Conservation (phyloP, 768 basidiomycete genomes). For the Kwoniella shandongensis region DNA sequence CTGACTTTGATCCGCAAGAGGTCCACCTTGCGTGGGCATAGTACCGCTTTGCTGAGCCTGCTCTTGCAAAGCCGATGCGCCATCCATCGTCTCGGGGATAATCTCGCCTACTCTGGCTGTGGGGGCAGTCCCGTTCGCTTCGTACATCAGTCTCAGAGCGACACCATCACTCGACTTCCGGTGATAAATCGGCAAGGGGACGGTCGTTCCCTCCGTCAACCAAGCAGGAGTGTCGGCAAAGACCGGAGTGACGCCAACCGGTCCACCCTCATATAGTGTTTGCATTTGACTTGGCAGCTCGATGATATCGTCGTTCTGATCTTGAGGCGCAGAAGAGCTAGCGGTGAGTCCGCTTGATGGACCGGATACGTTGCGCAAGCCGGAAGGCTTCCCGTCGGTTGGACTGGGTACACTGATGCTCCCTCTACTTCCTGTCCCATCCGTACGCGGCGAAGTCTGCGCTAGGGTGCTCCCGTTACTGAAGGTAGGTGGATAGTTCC, state of each 20-base stretch:
- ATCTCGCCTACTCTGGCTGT: constrained; percentile 15
- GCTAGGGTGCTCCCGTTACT: constrained; percentile 6
- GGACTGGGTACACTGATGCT: constrained; percentile 14
- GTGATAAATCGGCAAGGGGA: constrained; percentile 36
- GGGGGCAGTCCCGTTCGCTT: constrained; percentile 20
- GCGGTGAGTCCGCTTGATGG: background rate
- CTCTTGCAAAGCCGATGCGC: too few species aligned
- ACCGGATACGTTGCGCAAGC: background rate
- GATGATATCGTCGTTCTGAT: constrained; percentile 20
- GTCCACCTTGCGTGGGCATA: too few species aligned
- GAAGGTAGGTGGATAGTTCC: constrained; percentile 1
- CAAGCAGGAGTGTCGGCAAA: constrained; percentile 40
- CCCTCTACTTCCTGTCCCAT: constrained; percentile 18
- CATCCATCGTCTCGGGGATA: too few species aligned
- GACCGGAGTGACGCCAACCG: constrained; percentile 25
- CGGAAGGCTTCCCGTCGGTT: background rate
- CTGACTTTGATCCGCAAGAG: too few species aligned
- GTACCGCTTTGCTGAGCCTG: too few species aligned
- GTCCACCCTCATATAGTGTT: constrained; percentile 33
- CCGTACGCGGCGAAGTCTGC: constrained; percentile 27
- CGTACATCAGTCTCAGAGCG: constrained; percentile 39
- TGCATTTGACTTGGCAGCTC: constrained; percentile 20
- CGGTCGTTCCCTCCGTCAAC: constrained; percentile 34
- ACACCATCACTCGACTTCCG: constrained; percentile 40
- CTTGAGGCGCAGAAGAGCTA: background rate